A percentile compares a stretch with the other conserved stretches of the same genome.
Evolutionary conservation across 108 stramenopile genomes (phyloP).

Genomic region (Phaeodactylum tricornutum): DNA sequence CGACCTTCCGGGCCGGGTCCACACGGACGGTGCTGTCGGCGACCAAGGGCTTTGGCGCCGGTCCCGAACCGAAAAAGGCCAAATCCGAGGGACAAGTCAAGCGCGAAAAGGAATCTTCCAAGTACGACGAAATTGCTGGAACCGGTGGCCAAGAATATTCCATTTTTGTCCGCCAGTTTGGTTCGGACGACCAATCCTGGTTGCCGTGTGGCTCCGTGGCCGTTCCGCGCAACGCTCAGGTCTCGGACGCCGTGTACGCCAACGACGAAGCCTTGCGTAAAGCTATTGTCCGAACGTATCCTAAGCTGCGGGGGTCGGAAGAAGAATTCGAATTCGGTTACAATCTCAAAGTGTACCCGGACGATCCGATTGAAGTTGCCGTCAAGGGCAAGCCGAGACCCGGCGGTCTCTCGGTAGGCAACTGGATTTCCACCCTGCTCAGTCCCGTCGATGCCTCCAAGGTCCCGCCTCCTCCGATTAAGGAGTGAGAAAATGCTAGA

Average conservation of each 20-base stretch:
- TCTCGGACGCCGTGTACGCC: conserved; percentile 68
- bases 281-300: conserved; percentile 59
- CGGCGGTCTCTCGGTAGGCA: conserved; percentile 55
- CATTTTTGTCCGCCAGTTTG: conserved; percentile 81
- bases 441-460: conserved; percentile 62
- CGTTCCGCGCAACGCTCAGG: conserved; percentile 72
- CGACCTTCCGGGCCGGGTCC: no score
- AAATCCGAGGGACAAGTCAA: conserved; percentile 63
- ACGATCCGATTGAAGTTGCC: conserved; percentile 81
- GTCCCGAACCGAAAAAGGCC: conserved; percentile 24
- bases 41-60: conserved; percentile 58
- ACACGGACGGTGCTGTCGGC: not conserved
- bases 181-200: conserved; percentile 67
- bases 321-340: conserved; percentile 80
- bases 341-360: conserved; percentile 80
- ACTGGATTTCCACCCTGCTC: conserved; percentile 73
- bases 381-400: conserved; percentile 22
- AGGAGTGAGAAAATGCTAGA: no score
- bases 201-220: conserved; percentile 72
- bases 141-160: conserved; percentile 80
- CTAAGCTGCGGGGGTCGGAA: conserved; percentile 57
- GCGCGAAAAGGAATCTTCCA: conserved; percentile 43
- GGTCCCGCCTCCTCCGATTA: conserved; percentile 16
- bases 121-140: conserved; percentile 73
- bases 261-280: conserved; percentile 55